Evolutionary conservation across 495 filamentous ascomycete species (phyloP).

Genomic region (Articulospora tetracladia): DNA sequence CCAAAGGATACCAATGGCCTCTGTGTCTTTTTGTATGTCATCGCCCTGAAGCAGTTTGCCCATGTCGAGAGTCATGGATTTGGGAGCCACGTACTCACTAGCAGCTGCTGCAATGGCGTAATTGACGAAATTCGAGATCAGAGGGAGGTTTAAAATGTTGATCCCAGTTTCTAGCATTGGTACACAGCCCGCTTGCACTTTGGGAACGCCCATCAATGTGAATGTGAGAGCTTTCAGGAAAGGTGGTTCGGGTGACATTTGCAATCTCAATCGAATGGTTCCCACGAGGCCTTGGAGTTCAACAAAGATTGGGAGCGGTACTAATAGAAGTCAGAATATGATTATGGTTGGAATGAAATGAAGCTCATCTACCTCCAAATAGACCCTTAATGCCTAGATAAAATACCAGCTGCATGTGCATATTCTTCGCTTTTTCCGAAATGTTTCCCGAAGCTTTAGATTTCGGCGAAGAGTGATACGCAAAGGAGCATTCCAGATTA

Average conservation of each 20-base stretch:
- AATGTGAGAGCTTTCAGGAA: slow-evolving; percentile 91
- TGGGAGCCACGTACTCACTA: slow-evolving; percentile 93
- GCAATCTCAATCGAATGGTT: slow-evolving; percentile 75
- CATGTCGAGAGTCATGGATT: slow-evolving; percentile 88
- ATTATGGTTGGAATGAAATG: background rate
- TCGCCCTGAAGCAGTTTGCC: slow-evolving; percentile 88
- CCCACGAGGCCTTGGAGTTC: slow-evolving; percentile 83
- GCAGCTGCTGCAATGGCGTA: slow-evolving; percentile 82
- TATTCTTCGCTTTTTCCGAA: slow-evolving; percentile 80
- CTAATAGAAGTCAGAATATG: background rate
- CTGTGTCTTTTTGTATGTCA: slow-evolving; percentile 81
- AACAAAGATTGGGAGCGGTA: slow-evolving; percentile 44
- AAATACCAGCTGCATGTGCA: slow-evolving; percentile 93
- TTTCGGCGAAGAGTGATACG: slow-evolving; percentile 80
- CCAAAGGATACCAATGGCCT: slow-evolving; percentile 83
- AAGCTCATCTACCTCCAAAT: slow-evolving; percentile 54
- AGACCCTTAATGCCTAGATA: slow-evolving; percentile 82
- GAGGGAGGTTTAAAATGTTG: slow-evolving; percentile 85
- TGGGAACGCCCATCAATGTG: slow-evolving; percentile 87
- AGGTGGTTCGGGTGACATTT: slow-evolving; percentile 83
- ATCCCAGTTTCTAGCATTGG: slow-evolving; percentile 86
- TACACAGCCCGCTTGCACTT: slow-evolving; percentile 85
- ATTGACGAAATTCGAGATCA: slow-evolving; percentile 96
- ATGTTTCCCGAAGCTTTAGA: slow-evolving; percentile 44
- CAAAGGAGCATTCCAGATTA: slow-evolving; percentile 90